phyloP scores from a whole-genome alignment of 371 early-diverging fungal genomes.

The Lichtheimia hyalospora region DNA sequence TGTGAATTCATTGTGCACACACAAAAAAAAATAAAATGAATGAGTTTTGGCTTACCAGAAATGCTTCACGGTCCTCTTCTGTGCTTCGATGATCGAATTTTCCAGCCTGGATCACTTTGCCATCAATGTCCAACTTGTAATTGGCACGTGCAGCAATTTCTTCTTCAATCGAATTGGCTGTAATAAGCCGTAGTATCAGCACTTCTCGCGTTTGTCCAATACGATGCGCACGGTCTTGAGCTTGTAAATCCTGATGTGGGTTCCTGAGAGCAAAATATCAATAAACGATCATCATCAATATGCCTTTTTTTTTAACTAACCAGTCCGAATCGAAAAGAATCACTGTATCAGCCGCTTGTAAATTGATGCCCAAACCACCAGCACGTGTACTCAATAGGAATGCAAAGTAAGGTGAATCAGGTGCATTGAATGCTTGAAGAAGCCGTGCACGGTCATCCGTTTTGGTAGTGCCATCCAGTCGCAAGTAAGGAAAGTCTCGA shows the following conservation, averaged over 20 bases:
- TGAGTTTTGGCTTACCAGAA: slow-evolving; percentile 47
- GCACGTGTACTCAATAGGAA: slow-evolving; percentile 99
- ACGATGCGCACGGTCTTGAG: slow-evolving; percentile 99
- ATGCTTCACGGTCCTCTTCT: slow-evolving; percentile 89
- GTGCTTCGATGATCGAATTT: slow-evolving; percentile 97
- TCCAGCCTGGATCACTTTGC: slow-evolving; percentile 98
- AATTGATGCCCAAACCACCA: slow-evolving; percentile 99
- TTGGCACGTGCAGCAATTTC: slow-evolving; percentile 94
- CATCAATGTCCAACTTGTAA: slow-evolving; percentile 95
- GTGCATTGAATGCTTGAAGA: slow-evolving; percentile 82
- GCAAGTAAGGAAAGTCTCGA: slow-evolving; percentile 78
- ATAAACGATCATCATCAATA: background rate
- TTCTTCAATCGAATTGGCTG: slow-evolving; percentile 96
- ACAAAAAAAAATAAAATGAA: background rate
- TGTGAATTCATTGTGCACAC: background rate
- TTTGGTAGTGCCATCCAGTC: slow-evolving; percentile 96
- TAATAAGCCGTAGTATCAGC: slow-evolving; percentile 94
- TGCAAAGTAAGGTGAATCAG: slow-evolving; percentile 83
- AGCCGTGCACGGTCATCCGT: slow-evolving; percentile 87
- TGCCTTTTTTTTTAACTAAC: slow-evolving; percentile 33
- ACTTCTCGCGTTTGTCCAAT: slow-evolving; percentile 99
- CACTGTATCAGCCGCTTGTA: slow-evolving; percentile 99
- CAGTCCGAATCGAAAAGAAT: slow-evolving; percentile 99
- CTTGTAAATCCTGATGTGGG: slow-evolving; percentile 99
- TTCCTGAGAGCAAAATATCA: slow-evolving; percentile 54